phyloP scores from a whole-genome alignment of 2,329 filamentous ascomycete genomes.

The Aspergillus sp. region DNA sequence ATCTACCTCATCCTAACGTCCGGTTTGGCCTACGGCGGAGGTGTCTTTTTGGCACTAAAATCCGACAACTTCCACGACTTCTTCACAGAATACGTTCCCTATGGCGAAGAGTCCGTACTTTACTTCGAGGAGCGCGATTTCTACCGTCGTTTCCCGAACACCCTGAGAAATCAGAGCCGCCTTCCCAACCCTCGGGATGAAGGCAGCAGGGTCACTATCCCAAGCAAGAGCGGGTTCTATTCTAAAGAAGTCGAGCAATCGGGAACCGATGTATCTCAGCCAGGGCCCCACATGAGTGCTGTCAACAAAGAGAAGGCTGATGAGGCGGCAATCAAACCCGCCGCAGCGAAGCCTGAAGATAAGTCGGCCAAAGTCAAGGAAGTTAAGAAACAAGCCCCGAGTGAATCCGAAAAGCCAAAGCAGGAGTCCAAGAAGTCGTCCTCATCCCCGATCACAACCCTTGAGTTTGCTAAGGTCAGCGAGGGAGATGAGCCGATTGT shows the following conservation, averaged over 20 bases:
- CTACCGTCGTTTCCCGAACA: constrained; percentile 73
- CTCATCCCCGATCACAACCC: constrained; percentile 58
- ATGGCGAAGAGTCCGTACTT: constrained; percentile 88
- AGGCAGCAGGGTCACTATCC: constrained; percentile 75
- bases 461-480: constrained; percentile 74
- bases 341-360: constrained; percentile 27
- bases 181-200: constrained; percentile 44
- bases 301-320: constrained; percentile 28
- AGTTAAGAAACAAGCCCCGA: constrained; percentile 34
- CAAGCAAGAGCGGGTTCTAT: constrained; percentile 79
- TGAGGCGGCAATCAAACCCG: constrained; percentile 28
- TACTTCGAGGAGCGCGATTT: constrained; percentile 97
- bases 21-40: constrained; percentile 77
- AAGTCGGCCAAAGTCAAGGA: constrained; percentile 28
- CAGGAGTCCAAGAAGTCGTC: constrained; percentile 41
- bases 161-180: constrained; percentile 49
- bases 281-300: constrained; percentile 50
- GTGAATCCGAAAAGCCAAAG: constrained; percentile 22
- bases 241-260: constrained; percentile 71
- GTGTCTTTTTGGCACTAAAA: constrained; percentile 87
- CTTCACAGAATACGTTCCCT: constrained; percentile 96
- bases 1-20: constrained; percentile 75
- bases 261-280: constrained; percentile 58
- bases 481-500: constrained; percentile 83
- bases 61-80: constrained; percentile 99